Evolutionary conservation across 176 grass and related monocot genomes (phyloP), one percentile per base, ranked within the genome.

Genomic region (Dendrocalamus sinicus): DNA sequence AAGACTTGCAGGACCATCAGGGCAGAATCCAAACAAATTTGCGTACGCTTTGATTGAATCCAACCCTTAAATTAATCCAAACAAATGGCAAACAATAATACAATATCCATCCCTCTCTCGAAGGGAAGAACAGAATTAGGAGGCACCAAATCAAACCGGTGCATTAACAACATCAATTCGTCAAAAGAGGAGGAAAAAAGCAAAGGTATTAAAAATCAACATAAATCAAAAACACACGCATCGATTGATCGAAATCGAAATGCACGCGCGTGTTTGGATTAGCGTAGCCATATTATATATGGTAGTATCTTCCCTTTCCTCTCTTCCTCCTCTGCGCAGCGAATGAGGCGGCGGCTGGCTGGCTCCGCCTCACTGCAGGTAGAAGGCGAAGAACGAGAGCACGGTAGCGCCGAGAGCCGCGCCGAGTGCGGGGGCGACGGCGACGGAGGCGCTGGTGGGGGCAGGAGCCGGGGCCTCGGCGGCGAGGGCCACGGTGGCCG

Each of bases 371-470:
- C 81, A 95, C 80, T 95, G 87, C 66, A 95, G 81, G 83, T 91
- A 93, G 91, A 84, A 93, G 61, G 91, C 91, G 80, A 95, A 92
- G 91, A 95, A 90, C 28, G 91, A 98, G 55, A 95, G 72, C 15
- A 98, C 78, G 46, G 91, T 80, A 62, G 95, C 89, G 10, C 89
- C 91, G 71, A 93, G 24, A 12, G 80, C 87, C 50, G 75, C 90
- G 43, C 93, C 83, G 54, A 93, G 7, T 76, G 93, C 63, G 8
- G 93, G 91, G 2, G 70, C 77, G 82, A 84, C 71, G 8, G 91
- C 84, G 12, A 77, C 81, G 73, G 95, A 73, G 13, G 85, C 76
- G 72, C 77, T 92, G 80, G 91, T 72, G 35, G 95, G 93, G 7
- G 89, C 76, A 9, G 93, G 93, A 2, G 95, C 91, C 24, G 93